These are phyloP conservation scores for Oenanthe sinensis DNA, from an alignment of 129 eudicot species.

Conservation along the genomic window DNA sequence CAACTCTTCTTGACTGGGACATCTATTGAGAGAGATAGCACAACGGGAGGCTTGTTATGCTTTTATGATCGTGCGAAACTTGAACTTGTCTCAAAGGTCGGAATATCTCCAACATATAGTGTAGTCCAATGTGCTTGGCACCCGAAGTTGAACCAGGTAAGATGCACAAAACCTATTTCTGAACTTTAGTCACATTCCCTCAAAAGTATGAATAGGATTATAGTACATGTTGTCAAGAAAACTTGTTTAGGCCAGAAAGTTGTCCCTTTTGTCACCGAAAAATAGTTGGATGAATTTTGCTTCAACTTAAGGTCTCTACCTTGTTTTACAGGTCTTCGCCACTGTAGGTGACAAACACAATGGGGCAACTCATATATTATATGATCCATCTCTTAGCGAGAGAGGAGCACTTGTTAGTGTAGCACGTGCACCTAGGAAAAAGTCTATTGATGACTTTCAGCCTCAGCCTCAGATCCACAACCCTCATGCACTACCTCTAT, in stretches of 20 bases:
- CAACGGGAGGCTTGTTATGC: constrained; percentile 86
- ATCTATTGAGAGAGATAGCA: constrained; percentile 83
- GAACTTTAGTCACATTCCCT: not conserved
- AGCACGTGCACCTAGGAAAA: constrained; percentile 93
- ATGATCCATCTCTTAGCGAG: constrained; percentile 83
- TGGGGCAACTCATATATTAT: constrained; percentile 91
- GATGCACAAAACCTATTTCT: not conserved
- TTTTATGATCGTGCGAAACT: constrained; percentile 69
- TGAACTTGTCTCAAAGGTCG: constrained; percentile 86
- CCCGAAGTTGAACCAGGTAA: constrained; percentile 91
- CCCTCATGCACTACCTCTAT: constrained; percentile 96
- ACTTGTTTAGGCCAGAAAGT: not conserved
- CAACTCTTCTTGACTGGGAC: constrained; percentile 87
- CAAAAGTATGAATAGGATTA: not conserved
- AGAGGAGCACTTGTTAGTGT: constrained; percentile 99
- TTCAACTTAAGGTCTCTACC: not conserved
- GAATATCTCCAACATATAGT: constrained; percentile 78
- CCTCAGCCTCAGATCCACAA: constrained; percentile 79
- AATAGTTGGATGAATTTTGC: not conserved
- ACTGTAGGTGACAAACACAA: constrained; percentile 79
- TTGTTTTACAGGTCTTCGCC: constrained; percentile 57
- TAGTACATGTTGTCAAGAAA: not conserved
- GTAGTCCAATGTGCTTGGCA: constrained; percentile 99
- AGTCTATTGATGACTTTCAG: constrained; percentile 84
- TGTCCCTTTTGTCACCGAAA: not conserved